These are phyloP conservation scores for Hypseocharis bilobata DNA, from an alignment of 441 rosid species.

Conservation along the genomic window DNA sequence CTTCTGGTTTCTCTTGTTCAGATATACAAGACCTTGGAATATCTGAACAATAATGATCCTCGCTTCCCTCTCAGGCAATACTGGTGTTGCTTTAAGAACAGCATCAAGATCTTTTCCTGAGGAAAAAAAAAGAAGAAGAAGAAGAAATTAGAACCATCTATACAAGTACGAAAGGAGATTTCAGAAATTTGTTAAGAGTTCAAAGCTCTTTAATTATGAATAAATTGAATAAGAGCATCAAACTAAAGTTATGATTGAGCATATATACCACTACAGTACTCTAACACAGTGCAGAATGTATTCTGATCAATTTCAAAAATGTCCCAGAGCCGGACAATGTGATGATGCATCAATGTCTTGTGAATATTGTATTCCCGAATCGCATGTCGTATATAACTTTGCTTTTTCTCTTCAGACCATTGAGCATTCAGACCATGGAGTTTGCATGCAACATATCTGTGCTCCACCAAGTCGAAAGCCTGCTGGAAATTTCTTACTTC, in stretches of 20 bases:
- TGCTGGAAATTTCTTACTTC: conserved; percentile 67
- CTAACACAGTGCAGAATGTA: conserved; percentile 94
- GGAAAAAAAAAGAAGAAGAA: conserved; percentile 9
- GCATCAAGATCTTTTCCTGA: conserved; percentile 98
- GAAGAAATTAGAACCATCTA: not conserved
- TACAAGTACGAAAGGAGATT: conserved; percentile 13
- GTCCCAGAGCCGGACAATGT: conserved; percentile 98
- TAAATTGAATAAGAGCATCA: conserved; percentile 6
- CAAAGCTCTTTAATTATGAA: no score
- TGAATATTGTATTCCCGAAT: conserved; percentile 92
- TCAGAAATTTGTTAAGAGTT: not conserved
- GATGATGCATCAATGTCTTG: conserved; percentile 90
- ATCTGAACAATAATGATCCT: conserved; percentile 85
- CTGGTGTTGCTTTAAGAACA: conserved; percentile 80
- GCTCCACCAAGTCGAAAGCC: conserved; percentile 96
- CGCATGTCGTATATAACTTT: conserved; percentile 91
- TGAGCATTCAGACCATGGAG: conserved; percentile 96
- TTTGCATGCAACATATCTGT: conserved; percentile 94
- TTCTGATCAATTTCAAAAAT: conserved; percentile 91
- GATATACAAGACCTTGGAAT: conserved; percentile 88
- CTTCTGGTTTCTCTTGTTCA: conserved; percentile 74
- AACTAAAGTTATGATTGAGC: not conserved
- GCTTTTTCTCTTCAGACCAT: conserved; percentile 99
- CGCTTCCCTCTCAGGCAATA: conserved; percentile 91
- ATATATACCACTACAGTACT: conserved; percentile 78